These are phyloP conservation scores for Sphagnum magellanicum DNA, from an alignment of 228 moss, liverwort and hornwort genomes.

Conservation along the genomic window DNA sequence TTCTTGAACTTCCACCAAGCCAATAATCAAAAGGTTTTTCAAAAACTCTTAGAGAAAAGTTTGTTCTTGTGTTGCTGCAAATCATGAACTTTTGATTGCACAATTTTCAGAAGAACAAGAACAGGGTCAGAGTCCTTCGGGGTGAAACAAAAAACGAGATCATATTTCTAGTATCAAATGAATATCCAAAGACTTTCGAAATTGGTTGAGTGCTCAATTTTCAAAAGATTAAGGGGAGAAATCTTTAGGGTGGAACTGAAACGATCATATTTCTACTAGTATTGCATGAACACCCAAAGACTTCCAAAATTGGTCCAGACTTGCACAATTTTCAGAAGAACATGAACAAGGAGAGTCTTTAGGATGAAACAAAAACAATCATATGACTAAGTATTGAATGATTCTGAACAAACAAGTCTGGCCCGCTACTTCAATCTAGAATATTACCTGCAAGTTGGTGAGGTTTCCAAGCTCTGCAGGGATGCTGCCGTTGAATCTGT, in stretches of 20 bases:
- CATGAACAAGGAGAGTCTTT: background rate
- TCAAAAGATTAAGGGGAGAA: too few relatives aligned
- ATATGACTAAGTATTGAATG: background rate
- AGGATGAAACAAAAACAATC: background rate
- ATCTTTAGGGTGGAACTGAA: too few relatives aligned
- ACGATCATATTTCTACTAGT: too few relatives aligned
- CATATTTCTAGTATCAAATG: background rate
- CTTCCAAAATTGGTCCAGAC: too few relatives aligned
- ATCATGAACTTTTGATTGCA: too few relatives aligned
- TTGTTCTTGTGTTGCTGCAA: too few relatives aligned
- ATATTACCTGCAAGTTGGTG: conserved; percentile 31
- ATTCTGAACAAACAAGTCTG: background rate
- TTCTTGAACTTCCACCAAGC: background rate
- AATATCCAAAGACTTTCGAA: background rate
- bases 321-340: background rate
- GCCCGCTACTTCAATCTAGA: background rate
- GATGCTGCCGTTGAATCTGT: conserved; percentile 23
- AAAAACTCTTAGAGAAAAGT: too few relatives aligned
- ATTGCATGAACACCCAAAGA: too few relatives aligned
- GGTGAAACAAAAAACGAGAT: background rate
- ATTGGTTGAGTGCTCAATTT: too few relatives aligned
- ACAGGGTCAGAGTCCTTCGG: background rate
- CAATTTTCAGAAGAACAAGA: background rate
- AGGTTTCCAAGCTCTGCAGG: conserved; percentile 26
- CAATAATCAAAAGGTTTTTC: background rate